These are phyloP conservation scores for Pelargonium cotyledonis DNA, from an alignment of 441 rosid species.

Conservation along the genomic window DNA sequence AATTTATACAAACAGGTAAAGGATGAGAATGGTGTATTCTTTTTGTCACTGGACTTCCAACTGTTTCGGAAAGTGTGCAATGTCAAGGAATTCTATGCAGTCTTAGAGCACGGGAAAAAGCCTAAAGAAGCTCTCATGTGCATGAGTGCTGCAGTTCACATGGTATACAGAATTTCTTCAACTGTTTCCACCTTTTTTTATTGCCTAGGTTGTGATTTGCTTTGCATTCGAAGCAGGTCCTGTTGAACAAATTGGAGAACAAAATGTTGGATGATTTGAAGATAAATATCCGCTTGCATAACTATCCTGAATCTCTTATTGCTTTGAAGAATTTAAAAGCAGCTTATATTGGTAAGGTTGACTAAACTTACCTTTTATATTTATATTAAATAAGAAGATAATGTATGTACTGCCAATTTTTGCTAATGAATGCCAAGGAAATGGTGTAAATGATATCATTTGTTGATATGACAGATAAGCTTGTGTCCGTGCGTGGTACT, in stretches of 20 bases:
- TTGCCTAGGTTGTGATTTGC: constrained; percentile 7
- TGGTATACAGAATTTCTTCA: constrained; percentile 34
- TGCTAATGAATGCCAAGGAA: constrained; percentile 6
- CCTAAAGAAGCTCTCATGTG: constrained; percentile 79
- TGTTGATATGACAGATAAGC: constrained; percentile 61
- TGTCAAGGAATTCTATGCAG: constrained; percentile 46
- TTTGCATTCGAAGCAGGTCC: constrained; percentile 37
- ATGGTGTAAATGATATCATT: neutral
- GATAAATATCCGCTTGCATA: constrained; percentile 70
- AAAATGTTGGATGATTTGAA: constrained; percentile 43
- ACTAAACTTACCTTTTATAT: constrained; percentile 5
- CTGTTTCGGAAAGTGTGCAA: constrained; percentile 54
- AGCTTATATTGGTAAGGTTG: constrained; percentile 74
- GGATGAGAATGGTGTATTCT: constrained; percentile 46
- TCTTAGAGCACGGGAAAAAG: constrained; percentile 42
- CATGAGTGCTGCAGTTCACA: constrained; percentile 78
- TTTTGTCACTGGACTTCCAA: constrained; percentile 65
- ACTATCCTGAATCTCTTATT: constrained; percentile 72
- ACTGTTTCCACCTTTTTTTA: constrained; percentile 11
- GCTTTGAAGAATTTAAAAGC: constrained; percentile 87
- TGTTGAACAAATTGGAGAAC: constrained; percentile 35
- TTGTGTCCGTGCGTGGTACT: constrained; percentile 84
- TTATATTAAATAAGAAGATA: neutral
- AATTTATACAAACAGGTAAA: constrained; percentile 44
- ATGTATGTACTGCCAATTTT: neutral